Percentiles rank a stretch among this genome's conserved stretches.
Evolutionary conservation across 2,329 filamentous ascomycete species (phyloP).

Genomic region (Aureobasidium sp.): DNA sequence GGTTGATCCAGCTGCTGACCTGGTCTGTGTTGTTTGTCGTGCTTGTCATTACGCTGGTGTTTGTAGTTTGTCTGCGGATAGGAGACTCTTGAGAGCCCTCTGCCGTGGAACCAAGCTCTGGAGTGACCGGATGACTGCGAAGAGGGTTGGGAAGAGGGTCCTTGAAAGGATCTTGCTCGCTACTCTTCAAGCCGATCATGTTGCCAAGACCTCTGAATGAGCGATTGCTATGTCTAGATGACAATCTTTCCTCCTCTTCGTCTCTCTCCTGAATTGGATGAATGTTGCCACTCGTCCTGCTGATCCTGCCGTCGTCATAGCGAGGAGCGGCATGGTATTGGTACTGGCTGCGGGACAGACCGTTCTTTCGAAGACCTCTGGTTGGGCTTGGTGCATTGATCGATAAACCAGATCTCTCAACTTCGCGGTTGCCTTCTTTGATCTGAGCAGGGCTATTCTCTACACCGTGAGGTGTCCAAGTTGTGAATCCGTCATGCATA

Average conservation of each 20-base stretch:
- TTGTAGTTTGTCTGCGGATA: slow-evolving; percentile 24
- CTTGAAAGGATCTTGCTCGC: slow-evolving; percentile 34
- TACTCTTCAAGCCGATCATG: slow-evolving; percentile 12
- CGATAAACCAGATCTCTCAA: slow-evolving; percentile 40
- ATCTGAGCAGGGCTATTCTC: slow-evolving; percentile 7
- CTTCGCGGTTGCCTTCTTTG: slow-evolving; percentile 24
- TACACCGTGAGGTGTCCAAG: not conserved
- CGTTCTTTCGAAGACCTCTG: slow-evolving; percentile 37
- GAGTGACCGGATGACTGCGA: slow-evolving; percentile 28
- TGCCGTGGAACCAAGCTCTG: slow-evolving; percentile 18
- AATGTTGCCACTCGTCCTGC: slow-evolving; percentile 47
- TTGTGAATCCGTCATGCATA: slow-evolving; percentile 12
- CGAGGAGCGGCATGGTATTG: slow-evolving; percentile 32
- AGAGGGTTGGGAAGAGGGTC: slow-evolving; percentile 33
- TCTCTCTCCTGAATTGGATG: slow-evolving; percentile 58
- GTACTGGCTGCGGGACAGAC: slow-evolving; percentile 30
- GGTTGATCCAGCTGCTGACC: slow-evolving; percentile 25
- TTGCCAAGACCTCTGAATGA: slow-evolving; percentile 21
- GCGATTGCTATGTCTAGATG: slow-evolving; percentile 14
- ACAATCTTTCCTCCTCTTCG: slow-evolving; percentile 44
- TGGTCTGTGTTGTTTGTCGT: slow-evolving; percentile 17
- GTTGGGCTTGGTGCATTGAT: slow-evolving; percentile 44
- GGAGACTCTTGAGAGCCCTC: slow-evolving; percentile 6
- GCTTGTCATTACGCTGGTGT: slow-evolving; percentile 17
- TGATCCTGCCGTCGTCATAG: slow-evolving; percentile 44